Evolutionary conservation across 148 eudicot species (phyloP).

Genomic region (Persicaria maculosa): DNA sequence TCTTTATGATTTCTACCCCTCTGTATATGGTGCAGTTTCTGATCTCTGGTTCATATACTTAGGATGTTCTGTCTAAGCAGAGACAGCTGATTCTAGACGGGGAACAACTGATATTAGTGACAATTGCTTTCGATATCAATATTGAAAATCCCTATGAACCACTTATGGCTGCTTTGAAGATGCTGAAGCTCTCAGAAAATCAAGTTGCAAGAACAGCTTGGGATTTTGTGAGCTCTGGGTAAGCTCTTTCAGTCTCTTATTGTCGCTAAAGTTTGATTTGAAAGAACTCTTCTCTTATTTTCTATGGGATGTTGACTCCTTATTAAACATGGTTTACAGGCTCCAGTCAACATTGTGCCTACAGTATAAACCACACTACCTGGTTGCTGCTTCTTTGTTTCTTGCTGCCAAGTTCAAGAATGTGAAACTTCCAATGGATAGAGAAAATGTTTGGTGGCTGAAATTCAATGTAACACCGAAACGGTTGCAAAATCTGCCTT

Average conservation of each 20-base stretch:
- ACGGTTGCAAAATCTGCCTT: slow-evolving; percentile 50
- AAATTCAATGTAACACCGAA: slow-evolving; percentile 66
- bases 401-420: slow-evolving; percentile 62
- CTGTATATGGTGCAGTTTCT: not conserved
- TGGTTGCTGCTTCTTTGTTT: slow-evolving; percentile 65
- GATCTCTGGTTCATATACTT: not conserved
- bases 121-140: too few relatives aligned
- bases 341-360: slow-evolving; percentile 61
- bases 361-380: slow-evolving; percentile 76
- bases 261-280: too few relatives aligned
- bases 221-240: slow-evolving; percentile 80
- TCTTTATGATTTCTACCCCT: too few relatives aligned
- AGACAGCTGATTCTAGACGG: slow-evolving; percentile 44
- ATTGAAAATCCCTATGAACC: too few relatives aligned
- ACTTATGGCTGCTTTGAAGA: too few relatives aligned
- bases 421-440: slow-evolving; percentile 40
- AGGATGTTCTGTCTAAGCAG: slow-evolving; percentile 25
- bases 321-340: slow-evolving; percentile 25
- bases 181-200: too few relatives aligned
- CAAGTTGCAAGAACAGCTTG: too few relatives aligned
- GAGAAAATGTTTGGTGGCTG: slow-evolving; percentile 73
- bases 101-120: slow-evolving; percentile 50
- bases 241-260: not conserved
- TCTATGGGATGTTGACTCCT: slow-evolving; percentile 2
- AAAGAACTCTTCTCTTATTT: not conserved